These are phyloP conservation scores for Ophiostoma australiae DNA, from an alignment of 2,329 filamentous ascomycete genomes.

Conservation along the genomic window DNA sequence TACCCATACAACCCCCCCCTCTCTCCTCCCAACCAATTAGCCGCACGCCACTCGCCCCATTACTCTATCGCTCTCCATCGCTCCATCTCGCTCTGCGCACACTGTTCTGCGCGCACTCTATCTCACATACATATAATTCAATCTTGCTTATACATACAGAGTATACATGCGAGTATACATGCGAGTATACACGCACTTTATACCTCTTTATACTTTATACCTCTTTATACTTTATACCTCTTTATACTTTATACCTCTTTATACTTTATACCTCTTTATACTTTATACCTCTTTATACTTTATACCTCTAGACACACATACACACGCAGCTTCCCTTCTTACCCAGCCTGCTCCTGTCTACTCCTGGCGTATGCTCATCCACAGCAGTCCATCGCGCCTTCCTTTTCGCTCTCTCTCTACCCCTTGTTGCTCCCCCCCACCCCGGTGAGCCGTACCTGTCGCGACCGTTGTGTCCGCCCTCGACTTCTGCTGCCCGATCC, in stretches of 20 bases:
- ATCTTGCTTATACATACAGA: not conserved
- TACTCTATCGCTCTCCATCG: not conserved
- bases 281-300: not conserved
- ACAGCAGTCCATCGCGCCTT: not conserved
- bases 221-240: not conserved
- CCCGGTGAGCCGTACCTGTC: not conserved
- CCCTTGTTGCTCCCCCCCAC: not conserved
- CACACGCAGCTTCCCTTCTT: not conserved
- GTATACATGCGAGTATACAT: not conserved
- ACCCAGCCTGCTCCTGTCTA: not conserved
- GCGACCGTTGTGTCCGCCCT: not conserved
- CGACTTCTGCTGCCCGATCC: not conserved
- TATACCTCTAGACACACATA: too few relatives aligned
- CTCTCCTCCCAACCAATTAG: not conserved
- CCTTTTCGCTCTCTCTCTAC: not conserved
- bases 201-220: not conserved
- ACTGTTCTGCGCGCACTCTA: not conserved
- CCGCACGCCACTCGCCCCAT: not conserved
- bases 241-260: not conserved
- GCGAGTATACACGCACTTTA: not conserved
- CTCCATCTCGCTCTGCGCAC: not conserved
- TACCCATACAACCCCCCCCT: not conserved
- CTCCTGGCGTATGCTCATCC: not conserved
- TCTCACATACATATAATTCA: conserved; percentile 1
- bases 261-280: not conserved